Conservation (phyloP, 495 filamentous ascomycete species). For the Daldinia concentrica region DNA sequence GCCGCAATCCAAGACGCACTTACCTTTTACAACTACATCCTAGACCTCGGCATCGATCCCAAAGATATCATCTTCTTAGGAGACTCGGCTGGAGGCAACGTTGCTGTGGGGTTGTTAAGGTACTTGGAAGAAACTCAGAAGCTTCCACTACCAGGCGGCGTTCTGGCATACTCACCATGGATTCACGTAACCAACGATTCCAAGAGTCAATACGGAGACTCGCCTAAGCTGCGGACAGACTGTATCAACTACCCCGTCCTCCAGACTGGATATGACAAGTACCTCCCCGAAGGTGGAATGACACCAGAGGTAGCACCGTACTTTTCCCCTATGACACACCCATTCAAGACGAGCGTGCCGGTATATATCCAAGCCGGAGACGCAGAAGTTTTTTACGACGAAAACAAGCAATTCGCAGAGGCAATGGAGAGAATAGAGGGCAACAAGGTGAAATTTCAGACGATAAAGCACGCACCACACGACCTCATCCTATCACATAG, state of each 20-base stretch:
- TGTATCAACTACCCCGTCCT: background rate
- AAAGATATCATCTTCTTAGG: background rate
- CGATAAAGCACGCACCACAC: background rate
- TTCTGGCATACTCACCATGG: background rate
- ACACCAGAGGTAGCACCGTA: background rate
- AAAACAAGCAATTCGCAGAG: conserved; percentile 2
- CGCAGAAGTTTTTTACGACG: background rate
- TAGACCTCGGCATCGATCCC: background rate
- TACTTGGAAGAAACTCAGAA: background rate
- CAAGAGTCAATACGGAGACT: background rate
- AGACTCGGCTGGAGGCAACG: background rate
- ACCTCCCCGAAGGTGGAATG: background rate
- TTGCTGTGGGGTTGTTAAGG: background rate
- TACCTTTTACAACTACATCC: background rate
- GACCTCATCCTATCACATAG: background rate
- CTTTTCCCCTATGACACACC: background rate
- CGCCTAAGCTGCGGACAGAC: background rate
- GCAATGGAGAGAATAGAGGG: background rate
- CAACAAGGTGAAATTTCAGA: conserved; percentile 1
- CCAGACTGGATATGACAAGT: background rate
- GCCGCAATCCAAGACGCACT: background rate
- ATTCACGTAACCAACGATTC: background rate
- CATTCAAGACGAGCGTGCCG: background rate
- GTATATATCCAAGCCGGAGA: background rate
- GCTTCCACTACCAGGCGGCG: background rate